phyloP scores from a whole-genome alignment of 805 yeast species.

The Ascoidea tarda region DNA sequence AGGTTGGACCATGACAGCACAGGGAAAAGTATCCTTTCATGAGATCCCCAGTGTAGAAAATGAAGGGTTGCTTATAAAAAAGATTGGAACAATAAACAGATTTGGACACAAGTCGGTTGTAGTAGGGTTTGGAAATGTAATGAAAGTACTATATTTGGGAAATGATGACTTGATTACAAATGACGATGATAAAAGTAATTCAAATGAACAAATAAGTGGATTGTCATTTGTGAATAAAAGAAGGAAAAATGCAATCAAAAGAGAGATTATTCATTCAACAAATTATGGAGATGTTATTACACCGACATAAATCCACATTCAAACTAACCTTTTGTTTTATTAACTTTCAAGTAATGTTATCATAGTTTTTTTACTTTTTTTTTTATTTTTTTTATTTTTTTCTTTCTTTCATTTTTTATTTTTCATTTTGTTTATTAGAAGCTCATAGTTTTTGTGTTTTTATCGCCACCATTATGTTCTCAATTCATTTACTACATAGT shows the following conservation, averaged over 20 bases:
- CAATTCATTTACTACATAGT: too few species aligned
- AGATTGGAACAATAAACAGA: conserved; percentile 46
- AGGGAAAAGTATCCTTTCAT: conserved; percentile 46
- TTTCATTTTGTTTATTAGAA: too few species aligned
- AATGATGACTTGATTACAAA: conserved; percentile 57
- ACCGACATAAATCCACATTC: too few species aligned
- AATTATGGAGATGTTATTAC: neutral
- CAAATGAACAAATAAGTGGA: conserved; percentile 28
- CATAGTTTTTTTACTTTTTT: too few species aligned
- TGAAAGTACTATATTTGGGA: conserved; percentile 65
- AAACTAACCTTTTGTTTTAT: too few species aligned
- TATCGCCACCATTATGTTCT: too few species aligned
- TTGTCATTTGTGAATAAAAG: conserved; percentile 39
- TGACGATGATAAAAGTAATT: conserved; percentile 29
- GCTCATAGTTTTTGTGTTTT: too few species aligned
- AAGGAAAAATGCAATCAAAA: conserved; percentile 8
- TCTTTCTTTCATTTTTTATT: too few species aligned
- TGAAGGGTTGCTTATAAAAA: conserved; percentile 34
- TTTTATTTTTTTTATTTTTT: too few species aligned
- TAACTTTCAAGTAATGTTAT: too few species aligned
- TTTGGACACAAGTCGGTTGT: conserved; percentile 72
- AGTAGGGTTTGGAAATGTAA: conserved; percentile 57
- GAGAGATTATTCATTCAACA: neutral
- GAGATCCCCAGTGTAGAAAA: conserved; percentile 37
- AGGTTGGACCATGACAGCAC: conserved; percentile 65